These are phyloP conservation scores for Cadophora malorum DNA, from an alignment of 2,329 filamentous ascomycete genomes.

Conservation along the genomic window DNA sequence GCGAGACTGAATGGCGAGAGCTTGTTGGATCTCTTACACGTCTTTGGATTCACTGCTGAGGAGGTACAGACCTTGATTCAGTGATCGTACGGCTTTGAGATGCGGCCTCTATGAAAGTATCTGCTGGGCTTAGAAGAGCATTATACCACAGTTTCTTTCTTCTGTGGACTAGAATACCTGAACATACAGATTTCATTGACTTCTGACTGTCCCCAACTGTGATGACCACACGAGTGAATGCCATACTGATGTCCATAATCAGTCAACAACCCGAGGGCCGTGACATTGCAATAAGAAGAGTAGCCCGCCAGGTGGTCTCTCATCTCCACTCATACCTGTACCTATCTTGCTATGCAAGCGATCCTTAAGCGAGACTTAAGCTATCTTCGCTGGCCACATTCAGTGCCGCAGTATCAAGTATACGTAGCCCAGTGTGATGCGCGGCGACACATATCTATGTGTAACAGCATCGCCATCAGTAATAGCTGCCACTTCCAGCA, in stretches of 20 bases:
- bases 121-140: neutral
- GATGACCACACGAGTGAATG: neutral
- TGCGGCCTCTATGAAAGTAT: neutral
- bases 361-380: neutral
- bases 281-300: neutral
- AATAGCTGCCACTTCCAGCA: conserved; percentile 42
- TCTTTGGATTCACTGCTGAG: conserved; percentile 74
- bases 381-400: neutral
- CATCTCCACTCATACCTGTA: neutral
- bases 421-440: neutral
- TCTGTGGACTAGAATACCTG: conserved; percentile 2
- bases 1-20: conserved; percentile 74
- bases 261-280: neutral
- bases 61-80: conserved; percentile 56
- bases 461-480: conserved; percentile 27
- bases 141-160: neutral
- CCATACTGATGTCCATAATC: neutral
- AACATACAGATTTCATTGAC: conserved; percentile 10
- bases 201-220: neutral
- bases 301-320: neutral
- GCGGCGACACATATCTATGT: neutral
- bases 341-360: neutral
- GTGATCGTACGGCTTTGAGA: neutral
- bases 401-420: neutral
- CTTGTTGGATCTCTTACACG: conserved; percentile 73